Evolutionary conservation across 2,329 filamentous ascomycete species (phyloP).

Genomic region (Periconia sp.): DNA sequence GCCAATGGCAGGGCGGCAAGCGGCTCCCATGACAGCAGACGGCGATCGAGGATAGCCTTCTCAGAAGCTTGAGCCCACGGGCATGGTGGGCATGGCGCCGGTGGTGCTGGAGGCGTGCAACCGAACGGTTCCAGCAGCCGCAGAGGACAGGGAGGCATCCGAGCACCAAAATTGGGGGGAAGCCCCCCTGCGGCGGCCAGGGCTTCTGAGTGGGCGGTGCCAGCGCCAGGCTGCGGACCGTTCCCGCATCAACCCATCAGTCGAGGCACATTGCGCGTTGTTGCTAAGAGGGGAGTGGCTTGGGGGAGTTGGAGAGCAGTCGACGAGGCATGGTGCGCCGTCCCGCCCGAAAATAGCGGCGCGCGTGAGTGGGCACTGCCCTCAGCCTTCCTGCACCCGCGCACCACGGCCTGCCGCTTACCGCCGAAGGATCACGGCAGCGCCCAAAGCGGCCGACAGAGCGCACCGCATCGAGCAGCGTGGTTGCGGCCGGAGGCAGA

Average conservation of each 20-base stretch:
- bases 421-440: slow-evolving; percentile 29
- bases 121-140: slow-evolving; percentile 43
- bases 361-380: slow-evolving; percentile 22
- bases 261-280: slow-evolving; percentile 25
- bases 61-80: slow-evolving; percentile 41
- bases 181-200: slow-evolving; percentile 13
- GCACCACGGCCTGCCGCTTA: slow-evolving; percentile 30
- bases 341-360: slow-evolving; percentile 36
- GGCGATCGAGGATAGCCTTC: slow-evolving; percentile 28
- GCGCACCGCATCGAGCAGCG: slow-evolving; percentile 7
- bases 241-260: slow-evolving; percentile 40
- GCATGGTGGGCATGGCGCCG: slow-evolving; percentile 25
- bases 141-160: slow-evolving; percentile 33
- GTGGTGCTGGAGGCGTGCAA: slow-evolving; percentile 35
- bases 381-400: slow-evolving; percentile 41
- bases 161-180: slow-evolving; percentile 39
- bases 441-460: slow-evolving; percentile 5
- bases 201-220: slow-evolving; percentile 23
- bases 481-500: too few relatives aligned
- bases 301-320: slow-evolving; percentile 21
- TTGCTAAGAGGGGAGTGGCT: slow-evolving; percentile 42
- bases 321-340: slow-evolving; percentile 11
- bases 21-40: slow-evolving; percentile 15
- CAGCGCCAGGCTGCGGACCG: slow-evolving; percentile 45
- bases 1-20: slow-evolving; percentile 36